Base-by-base conservation (phyloP, 495 filamentous ascomycete species). In the Talaromyces borbonicus region DNA sequence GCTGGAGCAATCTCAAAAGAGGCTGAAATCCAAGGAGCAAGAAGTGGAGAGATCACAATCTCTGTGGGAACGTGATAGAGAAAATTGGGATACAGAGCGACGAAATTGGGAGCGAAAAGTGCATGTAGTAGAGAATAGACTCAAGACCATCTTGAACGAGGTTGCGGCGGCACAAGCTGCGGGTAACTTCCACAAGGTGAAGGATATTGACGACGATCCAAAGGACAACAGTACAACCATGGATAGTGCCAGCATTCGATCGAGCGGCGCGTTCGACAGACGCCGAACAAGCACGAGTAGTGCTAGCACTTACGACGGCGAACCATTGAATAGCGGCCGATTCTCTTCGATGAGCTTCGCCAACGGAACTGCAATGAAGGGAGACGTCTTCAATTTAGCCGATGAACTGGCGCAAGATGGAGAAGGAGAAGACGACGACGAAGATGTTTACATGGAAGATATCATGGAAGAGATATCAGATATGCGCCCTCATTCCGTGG, bases 341-440 rank as follows among this genome's bases (percentile, higher is more conserved):
- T 86, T 82, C 57, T 92, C 87, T 8, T 69, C 81, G 27, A 68
- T 82, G 48, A 74, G 66, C 47, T 54, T 67, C 26, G 51, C 62
- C 8, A 77, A 80, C 46, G 71, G 69, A 6, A 67, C 74, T 49
- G 75, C 67, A 3, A 51, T 57, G 8, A 83, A 82, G 55, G 54
- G 67, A 15, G 80, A 80, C 42, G 84, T 84, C 7, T 53, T 88
- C 29, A 92, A 82, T 52, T 65, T 98, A 31, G 92, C 92, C 7
- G 87, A 96, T 52, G 92, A 98, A 69, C 72, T 98, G 48, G 80
- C 81, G 42, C 82, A 93, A 31, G 87, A 86, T 46, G 84, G 85
- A 37, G 84, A 84, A 41, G 82, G 83, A 18, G 83, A 87, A 40
- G 65, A 71, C 3, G 57, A 69, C n/a, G n/a, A n/a, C n/a, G n/a